Evolutionary conservation across 352 stramenopile species (phyloP), one percentile per base, ranked within the genome.

Genomic region (Globisporangium canariense): DNA sequence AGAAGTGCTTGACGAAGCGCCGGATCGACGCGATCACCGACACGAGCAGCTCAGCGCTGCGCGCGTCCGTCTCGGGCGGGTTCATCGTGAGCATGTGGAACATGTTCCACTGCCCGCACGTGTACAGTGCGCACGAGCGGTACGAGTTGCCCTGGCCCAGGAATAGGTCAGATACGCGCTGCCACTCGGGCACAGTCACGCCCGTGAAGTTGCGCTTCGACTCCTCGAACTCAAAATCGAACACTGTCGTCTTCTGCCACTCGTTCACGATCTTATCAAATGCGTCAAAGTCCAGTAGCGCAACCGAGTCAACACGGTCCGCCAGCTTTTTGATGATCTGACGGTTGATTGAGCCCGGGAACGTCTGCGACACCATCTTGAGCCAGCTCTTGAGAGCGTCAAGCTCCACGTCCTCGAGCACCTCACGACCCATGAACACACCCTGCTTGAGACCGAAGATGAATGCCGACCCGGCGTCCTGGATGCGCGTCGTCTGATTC

Each of bases 31-130:
- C 83, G 20, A 87, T 77, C 14, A 94, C 83, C 47, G 78, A 83
- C 11, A 91, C 78, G 60, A 90, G 66, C 6, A 90, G 68, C 57
- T 91, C 79, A 46, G 65, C 65, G 18, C 56, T 79, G 20, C 78
- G 78, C 11, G 67, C 49, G 1, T 66, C 71, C 1, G 62, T 71
- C 64, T 81, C 76, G 2, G 69, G 70, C 9, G 79, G 83, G 57
- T 90, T 91, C 68, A 94, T 76, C 18, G 81, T 92, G 59, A 94
- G 66, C 83, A 94, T 88, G 75, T 94, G 85, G 69, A 94, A 94
- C 79, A 94, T 90, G 50, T 78, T 94, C 85, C 85, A 94, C 69
- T 94, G 85, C 1, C 85, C 85, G 55, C 85, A 94, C 47, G 85
- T 94, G 68, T 94, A 94, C 28, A 88, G 63, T 25, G 83, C 85